These are phyloP conservation scores for Ogataea wickerhamii DNA, from an alignment of 805 yeast genomes.

Conservation along the genomic window DNA sequence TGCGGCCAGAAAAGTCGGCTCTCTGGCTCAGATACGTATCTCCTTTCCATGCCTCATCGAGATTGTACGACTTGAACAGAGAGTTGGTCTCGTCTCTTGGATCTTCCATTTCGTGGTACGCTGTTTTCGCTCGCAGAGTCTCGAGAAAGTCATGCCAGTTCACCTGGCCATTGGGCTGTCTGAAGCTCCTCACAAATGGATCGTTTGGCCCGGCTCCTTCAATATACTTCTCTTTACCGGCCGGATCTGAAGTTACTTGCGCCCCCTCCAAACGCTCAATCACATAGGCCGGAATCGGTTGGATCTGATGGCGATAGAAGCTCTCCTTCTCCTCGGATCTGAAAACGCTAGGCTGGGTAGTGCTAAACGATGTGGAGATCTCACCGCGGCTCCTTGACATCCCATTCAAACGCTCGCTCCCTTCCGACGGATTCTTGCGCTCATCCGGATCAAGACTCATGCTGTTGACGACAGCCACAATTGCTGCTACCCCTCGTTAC, in stretches of 20 bases:
- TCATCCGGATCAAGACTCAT: background rate
- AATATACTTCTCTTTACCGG: background rate
- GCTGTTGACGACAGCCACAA: too few relatives aligned
- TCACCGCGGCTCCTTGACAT: slow-evolving; percentile 6
- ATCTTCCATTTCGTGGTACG: slow-evolving; percentile 26
- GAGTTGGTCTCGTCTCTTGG: slow-evolving; percentile 25
- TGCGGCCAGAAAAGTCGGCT: slow-evolving; percentile 36
- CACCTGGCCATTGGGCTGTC: slow-evolving; percentile 13
- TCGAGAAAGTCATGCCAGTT: slow-evolving; percentile 21
- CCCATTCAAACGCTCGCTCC: slow-evolving; percentile 1
- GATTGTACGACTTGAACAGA: slow-evolving; percentile 18
- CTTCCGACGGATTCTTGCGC: background rate
- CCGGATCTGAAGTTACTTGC: slow-evolving; percentile 13
- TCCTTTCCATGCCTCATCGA: slow-evolving; percentile 67
- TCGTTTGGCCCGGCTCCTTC: slow-evolving; percentile 11
- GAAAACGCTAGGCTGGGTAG: slow-evolving; percentile 8
- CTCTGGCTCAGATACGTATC: slow-evolving; percentile 56
- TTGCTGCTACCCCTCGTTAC: too few relatives aligned
- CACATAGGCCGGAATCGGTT: slow-evolving; percentile 61
- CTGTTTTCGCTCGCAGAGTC: slow-evolving; percentile 26
- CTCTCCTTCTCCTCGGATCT: slow-evolving; percentile 11
- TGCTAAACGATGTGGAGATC: slow-evolving; percentile 6
- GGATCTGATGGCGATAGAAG: slow-evolving; percentile 22
- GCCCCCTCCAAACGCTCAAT: slow-evolving; percentile 46
- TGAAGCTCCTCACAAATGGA: slow-evolving; percentile 21